phyloP scores from a whole-genome alignment of 2,329 filamentous ascomycete genomes.

The Aspergillus jensenii region DNA sequence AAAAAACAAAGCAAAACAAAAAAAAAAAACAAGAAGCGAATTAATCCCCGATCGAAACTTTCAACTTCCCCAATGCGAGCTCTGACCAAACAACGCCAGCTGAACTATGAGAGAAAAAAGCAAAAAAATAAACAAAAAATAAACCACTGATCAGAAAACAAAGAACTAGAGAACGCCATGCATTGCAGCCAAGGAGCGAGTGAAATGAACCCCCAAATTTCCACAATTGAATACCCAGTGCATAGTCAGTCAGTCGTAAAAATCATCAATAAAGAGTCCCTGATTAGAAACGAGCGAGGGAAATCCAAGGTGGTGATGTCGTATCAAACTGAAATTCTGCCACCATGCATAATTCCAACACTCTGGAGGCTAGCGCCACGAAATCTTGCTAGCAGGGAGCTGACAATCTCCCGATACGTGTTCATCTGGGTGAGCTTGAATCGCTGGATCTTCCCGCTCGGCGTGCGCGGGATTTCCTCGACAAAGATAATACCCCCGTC shows the following conservation, averaged over 20 bases:
- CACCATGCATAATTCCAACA: constrained; percentile 24
- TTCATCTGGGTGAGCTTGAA: constrained; percentile 43
- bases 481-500: constrained; percentile 51
- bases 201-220: not conserved
- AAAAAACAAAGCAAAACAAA: not conserved
- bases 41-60: not conserved
- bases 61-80: too few species aligned
- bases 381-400: constrained; percentile 29
- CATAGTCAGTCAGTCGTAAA: not conserved
- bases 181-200: not conserved
- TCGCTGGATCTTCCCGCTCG: constrained; percentile 52
- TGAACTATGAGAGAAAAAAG: not conserved
- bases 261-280: not conserved
- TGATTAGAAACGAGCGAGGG: not conserved
- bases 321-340: constrained; percentile 21
- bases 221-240: not conserved
- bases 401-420: constrained; percentile 37
- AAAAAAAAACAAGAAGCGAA: not conserved
- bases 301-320: not conserved
- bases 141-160: not conserved
- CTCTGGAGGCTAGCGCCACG: constrained; percentile 23
- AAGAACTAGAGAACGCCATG: constrained; percentile 2
- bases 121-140: not conserved
- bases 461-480: constrained; percentile 49
- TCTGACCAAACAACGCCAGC: not conserved